phyloP scores from a whole-genome alignment of 2,329 filamentous ascomycete species.

The Colletotrichum plurivorum region DNA sequence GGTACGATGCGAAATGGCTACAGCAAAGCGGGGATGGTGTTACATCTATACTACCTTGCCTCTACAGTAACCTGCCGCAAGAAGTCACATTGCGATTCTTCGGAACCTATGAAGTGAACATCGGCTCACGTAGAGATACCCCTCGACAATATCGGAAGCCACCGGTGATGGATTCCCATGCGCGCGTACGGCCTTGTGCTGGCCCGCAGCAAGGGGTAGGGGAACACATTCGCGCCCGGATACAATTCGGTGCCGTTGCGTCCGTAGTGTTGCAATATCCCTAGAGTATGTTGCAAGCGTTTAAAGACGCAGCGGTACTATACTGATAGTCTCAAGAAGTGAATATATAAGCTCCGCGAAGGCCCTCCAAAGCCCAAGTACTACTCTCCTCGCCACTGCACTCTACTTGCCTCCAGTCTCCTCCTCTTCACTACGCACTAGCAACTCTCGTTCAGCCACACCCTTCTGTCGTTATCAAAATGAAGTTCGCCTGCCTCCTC shows the following conservation, averaged over 20 bases:
- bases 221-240: background rate
- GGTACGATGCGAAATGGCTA: constrained; percentile 14
- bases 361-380: background rate
- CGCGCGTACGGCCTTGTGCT: background rate
- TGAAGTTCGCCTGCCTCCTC: constrained; percentile 14
- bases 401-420: background rate
- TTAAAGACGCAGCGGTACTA: too few relatives aligned
- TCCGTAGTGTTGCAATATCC: background rate
- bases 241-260: background rate
- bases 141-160: constrained; percentile 1
- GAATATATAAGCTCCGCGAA: background rate
- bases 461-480: background rate
- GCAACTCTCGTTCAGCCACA: background rate
- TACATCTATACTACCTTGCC: constrained; percentile 13
- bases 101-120: constrained; percentile 5
- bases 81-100: background rate
- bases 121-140: constrained; percentile 1
- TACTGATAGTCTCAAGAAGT: background rate
- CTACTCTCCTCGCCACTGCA: background rate
- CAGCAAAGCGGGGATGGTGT: constrained; percentile 18
- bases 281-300: background rate
- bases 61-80: background rate
- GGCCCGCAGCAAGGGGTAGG: background rate
- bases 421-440: background rate
- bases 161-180: background rate